Conservation (phyloP, 306 rosid species). For the Pyrus bretschneideri region DNA sequence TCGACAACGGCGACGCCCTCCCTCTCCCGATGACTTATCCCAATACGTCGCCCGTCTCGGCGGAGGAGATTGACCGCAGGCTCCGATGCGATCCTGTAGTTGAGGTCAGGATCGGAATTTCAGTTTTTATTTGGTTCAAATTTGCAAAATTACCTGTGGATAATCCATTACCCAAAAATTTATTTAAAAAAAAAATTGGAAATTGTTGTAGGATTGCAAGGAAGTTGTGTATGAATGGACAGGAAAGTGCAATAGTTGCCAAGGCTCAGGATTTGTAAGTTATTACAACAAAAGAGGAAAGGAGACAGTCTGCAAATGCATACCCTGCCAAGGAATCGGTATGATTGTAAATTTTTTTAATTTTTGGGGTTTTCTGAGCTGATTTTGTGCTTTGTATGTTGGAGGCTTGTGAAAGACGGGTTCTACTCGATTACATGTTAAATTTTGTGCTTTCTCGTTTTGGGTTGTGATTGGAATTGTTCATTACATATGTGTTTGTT, state of each 20-base stretch:
- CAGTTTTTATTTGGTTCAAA: not conserved
- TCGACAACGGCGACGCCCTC: constrained; percentile 55
- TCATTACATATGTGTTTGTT: not conserved
- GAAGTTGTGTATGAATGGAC: constrained; percentile 98
- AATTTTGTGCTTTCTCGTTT: not conserved
- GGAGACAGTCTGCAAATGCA: constrained; percentile 68
- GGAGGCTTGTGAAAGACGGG: not conserved
- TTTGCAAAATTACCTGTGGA: not conserved
- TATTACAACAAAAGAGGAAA: constrained; percentile 79
- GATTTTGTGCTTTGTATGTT: not conserved
- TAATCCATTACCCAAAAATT: not conserved
- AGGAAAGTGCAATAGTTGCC: constrained; percentile 90
- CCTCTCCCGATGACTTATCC: constrained; percentile 91
- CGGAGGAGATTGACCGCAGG: constrained; percentile 64
- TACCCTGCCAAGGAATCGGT: constrained; percentile 98
- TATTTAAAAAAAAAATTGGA: not conserved
- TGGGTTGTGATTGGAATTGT: not conserved
- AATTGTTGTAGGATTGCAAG: constrained; percentile 70
- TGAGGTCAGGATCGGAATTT: constrained; percentile 38
- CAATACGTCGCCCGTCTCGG: constrained; percentile 63
- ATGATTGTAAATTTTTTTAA: constrained; percentile 15
- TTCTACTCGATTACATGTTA: not conserved
- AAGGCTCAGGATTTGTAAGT: constrained; percentile 81
- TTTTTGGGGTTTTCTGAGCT: not conserved
- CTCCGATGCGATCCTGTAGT: constrained; percentile 64